Base-by-base conservation (phyloP, 1,284 basidiomycete genomes). In the Papiliotrema terrestris region DNA sequence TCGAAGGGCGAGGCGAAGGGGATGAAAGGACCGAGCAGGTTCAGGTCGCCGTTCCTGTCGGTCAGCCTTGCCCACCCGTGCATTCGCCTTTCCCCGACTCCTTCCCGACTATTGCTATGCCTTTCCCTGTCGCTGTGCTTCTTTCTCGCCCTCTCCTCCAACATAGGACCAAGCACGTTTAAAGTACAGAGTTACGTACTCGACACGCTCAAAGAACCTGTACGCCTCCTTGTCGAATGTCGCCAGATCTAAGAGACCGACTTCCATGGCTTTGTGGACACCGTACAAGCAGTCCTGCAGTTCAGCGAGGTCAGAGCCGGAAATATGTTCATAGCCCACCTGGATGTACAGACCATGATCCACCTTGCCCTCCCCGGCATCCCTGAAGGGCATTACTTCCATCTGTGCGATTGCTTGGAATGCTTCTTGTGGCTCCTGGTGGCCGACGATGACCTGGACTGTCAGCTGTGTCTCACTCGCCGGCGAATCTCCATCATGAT, bases 1-100 rank as follows among this genome's bases (percentile, higher is more conserved):
- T 75, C 93, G 57, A 91, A 84, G 0, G 95, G 96, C 0, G 90
- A 94, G 1, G 96, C 96, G 68, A 99, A 98, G 9, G 96, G 94
- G 62, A 98, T 89, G 73, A 94, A 95, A 59, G 83, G 42, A 4
- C 74, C 76, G 14, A 91, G 89, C 74, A 97, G 91, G 72, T 99
- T 99, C 86, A 95, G 94, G 74, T 99, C 96, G 5, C 96, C 96
- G 69, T 96, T 93, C 42, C 78, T 78, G 17, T 36, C 37, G 42
- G 38, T 23, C 1, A n/a, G n/a, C 26, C 47, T 1, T 6, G n/a
- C 22, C n/a, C n/a, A n/a, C n/a, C n/a, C n/a, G n/a, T n/a, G n/a
- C n/a, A n/a, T n/a, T n/a, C n/a, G n/a, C n/a, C n/a, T n/a, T n/a
- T n/a, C n/a, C n/a, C n/a, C n/a, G n/a, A n/a, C n/a, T n/a, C n/a